These are phyloP conservation scores for Hordeum marinum DNA, from an alignment of 176 grass and related monocot species.

Conservation along the genomic window DNA sequence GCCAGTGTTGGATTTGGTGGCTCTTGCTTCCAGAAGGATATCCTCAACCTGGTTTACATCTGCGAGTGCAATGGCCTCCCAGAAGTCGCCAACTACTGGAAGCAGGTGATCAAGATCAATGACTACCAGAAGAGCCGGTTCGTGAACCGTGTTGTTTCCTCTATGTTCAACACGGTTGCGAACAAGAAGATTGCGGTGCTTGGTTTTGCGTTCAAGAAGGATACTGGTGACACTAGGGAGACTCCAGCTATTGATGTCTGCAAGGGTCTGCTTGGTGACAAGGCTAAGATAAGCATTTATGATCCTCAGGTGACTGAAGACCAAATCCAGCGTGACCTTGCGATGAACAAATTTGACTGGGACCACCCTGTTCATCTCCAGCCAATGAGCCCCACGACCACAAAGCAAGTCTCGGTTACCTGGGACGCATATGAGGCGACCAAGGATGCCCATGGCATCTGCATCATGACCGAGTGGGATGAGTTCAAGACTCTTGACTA, in stretches of 20 bases:
- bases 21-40: conserved; percentile 81
- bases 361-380: conserved; percentile 40
- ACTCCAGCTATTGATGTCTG: conserved; percentile 5
- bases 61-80: conserved; percentile 12
- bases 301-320: conserved; percentile 10
- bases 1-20: conserved; percentile 70
- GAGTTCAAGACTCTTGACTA: conserved; percentile 63
- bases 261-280: conserved; percentile 9
- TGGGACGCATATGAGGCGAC: conserved; percentile 69
- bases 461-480: conserved; percentile 70
- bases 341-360: conserved; percentile 14
- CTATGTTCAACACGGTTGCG: conserved; percentile 11
- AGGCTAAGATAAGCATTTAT: conserved; percentile 8
- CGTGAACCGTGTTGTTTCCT: conserved; percentile 6
- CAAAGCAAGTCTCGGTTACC: conserved; percentile 62
- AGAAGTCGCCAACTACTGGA: conserved; percentile 6
- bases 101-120: conserved; percentile 17
- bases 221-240: conserved; percentile 8
- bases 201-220: conserved; percentile 14
- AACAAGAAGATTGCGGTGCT: conserved; percentile 34
- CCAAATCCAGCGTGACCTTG: conserved; percentile 15
- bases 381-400: conserved; percentile 62
- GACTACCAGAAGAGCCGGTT: conserved; percentile 15
- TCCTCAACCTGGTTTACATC: conserved; percentile 39
- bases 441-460: conserved; percentile 64